phyloP scores from a whole-genome alignment of 805 yeast species.

The Schizosaccharomyces cryophilus region DNA sequence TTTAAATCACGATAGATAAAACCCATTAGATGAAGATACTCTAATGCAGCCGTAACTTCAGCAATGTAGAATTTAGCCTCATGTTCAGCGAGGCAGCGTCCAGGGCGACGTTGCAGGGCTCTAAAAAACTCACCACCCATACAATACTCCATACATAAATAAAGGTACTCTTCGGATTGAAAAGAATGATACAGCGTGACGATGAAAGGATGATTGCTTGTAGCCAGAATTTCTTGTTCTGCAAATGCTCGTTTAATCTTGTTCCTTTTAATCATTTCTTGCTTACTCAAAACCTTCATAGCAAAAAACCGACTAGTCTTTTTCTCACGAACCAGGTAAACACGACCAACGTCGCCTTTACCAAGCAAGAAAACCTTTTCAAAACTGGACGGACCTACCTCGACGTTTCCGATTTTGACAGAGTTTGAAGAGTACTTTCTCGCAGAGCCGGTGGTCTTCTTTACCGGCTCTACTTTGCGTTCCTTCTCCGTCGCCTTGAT shows the following conservation, averaged over 20 bases:
- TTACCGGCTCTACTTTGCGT: neutral
- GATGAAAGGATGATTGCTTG: slow-evolving; percentile 89
- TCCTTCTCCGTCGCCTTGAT: neutral
- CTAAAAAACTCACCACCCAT: slow-evolving; percentile 98
- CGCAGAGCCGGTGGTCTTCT: slow-evolving; percentile 12
- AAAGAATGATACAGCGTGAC: slow-evolving; percentile 90
- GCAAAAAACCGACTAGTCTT: slow-evolving; percentile 56
- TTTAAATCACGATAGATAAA: slow-evolving; percentile 88
- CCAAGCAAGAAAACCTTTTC: slow-evolving; percentile 80
- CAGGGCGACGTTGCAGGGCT: slow-evolving; percentile 73
- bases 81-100: slow-evolving; percentile 60
- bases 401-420: slow-evolving; percentile 46
- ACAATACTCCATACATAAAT: slow-evolving; percentile 93
- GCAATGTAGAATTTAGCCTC: slow-evolving; percentile 90
- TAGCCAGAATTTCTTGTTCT: slow-evolving; percentile 87
- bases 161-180: slow-evolving; percentile 76
- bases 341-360: slow-evolving; percentile 95
- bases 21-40: slow-evolving; percentile 87
- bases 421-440: slow-evolving; percentile 54
- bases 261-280: slow-evolving; percentile 85
- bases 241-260: slow-evolving; percentile 86
- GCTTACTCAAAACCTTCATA: slow-evolving; percentile 64
- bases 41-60: slow-evolving; percentile 91
- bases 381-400: slow-evolving; percentile 67
- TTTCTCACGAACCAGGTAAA: slow-evolving; percentile 71